Base-by-base conservation (phyloP, 2,329 filamentous ascomycete species). In the Alternaria gaisen region DNA sequence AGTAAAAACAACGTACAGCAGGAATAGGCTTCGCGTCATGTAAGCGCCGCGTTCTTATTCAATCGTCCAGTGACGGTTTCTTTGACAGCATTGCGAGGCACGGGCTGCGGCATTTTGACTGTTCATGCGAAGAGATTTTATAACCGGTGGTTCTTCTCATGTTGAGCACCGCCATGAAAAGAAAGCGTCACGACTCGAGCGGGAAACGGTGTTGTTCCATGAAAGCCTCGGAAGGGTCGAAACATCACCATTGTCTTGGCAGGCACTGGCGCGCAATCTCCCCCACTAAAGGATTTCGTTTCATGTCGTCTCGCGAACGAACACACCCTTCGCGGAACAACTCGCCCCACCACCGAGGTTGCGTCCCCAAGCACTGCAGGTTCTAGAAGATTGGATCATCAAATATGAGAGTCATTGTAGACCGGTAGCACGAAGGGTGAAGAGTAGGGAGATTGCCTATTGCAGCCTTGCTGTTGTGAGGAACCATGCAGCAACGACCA, bases 221-320 rank as follows among this genome's bases (percentile, higher is more conserved):
- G 26, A 11, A 48, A 24, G 59, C 55, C 26, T 59, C 58, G 57
- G 57, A 18, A 30, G 36, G 42, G 48, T 57, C 57, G 55, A 66
- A 66, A 68, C 57, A 62, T 40, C 41, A 28, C 48, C 58, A 32
- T 36, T 28, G 22, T 47, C 58, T 60, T 57, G 53, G 58, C 62
- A 61, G 57, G 58, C 56, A 63, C 61, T 44, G 48, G 34, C 54
- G 59, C 47, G 59, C 56, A 64, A 68, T 70, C 50, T 67, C 62
- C 64, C 56, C 63, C 54, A 56, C 64, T 55, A 28, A 53, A 36
- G 46, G 53, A 53, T 56, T 42, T 51, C 44, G 69, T 72, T 72
- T 72, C 68, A 68, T 52, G 30, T 30, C 30, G 24, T 42, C 41
- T 54, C 58, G 53, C 61, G 46, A 26, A 28, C 24, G 36, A 40